Base-by-base conservation (phyloP, 2,329 filamentous ascomycete species). In the Aschersonia sp. region DNA sequence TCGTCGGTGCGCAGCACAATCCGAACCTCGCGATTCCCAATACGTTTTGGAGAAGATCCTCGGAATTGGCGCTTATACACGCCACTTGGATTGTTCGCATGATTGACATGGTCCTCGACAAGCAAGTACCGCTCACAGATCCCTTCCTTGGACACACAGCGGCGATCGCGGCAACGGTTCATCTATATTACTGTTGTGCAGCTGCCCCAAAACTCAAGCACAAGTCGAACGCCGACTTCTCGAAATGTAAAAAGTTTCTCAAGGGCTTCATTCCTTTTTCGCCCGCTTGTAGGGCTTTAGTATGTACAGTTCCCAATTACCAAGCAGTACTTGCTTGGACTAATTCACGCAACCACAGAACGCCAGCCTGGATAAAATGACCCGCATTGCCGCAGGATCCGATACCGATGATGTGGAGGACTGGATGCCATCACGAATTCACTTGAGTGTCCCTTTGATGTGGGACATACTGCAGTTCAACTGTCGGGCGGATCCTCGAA, bases 81-180 rank as follows among this genome's bases (percentile, higher is more conserved):
- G 66, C 69, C 2, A 76, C 72, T 0, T 76, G 72, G 72, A 68
- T 75, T 41, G 70, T 72, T 11, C 66, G 72, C 4, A 67, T 76
- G 57, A 73, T 76, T 39, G 71, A 74, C 44, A 74, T 75, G 72
- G 67, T 72, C 1, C 60, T 68, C 1, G 70, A 73, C 47, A 73
- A 73, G 57, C 65, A 69, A 46, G 59, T 74, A 8, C 63, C 63
- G 4, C 59, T 75, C 6, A 66, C 66, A 4, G 72, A 75, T 52
- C 72, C 72, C 0, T 75, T 74, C 54, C 71, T 75, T 35, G 71
- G 68, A 0, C 71, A 75, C 42, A 66, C 65, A 2, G 70, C 70
- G 1, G 71, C 70, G 4, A 72, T 75, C 37, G 71, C 72, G 1
- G 72, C 71, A 0, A 75, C 71, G 0, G 70, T 75, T 2, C 72